Percentiles rank a stretch among this genome's conserved stretches.
Conservation (phyloP, 2,329 filamentous ascomycete species). For the Fusarium pseudoanthophilum region DNA sequence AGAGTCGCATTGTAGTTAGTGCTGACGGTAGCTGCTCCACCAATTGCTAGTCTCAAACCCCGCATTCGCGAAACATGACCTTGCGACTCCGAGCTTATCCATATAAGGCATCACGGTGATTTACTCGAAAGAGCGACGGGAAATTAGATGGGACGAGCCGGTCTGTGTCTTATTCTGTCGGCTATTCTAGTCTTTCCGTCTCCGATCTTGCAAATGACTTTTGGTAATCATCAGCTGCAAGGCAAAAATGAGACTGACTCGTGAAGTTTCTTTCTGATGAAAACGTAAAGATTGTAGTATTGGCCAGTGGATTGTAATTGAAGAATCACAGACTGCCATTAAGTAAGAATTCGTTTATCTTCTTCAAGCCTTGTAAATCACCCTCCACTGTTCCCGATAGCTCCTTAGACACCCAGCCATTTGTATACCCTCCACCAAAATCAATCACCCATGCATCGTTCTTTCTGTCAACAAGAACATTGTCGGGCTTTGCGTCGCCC, state of each 20-base stretch:
- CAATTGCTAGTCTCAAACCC: background rate
- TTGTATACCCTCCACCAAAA: conserved; percentile 5
- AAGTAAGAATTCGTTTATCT: background rate
- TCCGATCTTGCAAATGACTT: background rate
- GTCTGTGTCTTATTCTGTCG: rapidly evolving
- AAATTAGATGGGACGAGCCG: rapidly evolving
- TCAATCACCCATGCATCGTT: background rate
- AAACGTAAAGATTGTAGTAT: too few relatives aligned
- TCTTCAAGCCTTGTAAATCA: background rate
- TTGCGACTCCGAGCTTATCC: background rate
- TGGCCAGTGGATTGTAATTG: too few relatives aligned
- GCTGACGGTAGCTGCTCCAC: rapidly evolving
- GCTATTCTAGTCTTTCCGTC: background rate
- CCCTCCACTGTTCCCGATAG: background rate
- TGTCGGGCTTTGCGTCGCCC: background rate
- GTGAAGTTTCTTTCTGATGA: too few relatives aligned
- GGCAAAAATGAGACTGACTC: too few relatives aligned
- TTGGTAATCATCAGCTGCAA: too few relatives aligned
- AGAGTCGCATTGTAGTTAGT: background rate
- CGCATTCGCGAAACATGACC: background rate
- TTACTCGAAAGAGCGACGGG: background rate
- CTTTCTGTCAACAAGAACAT: background rate
- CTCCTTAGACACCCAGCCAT: background rate
- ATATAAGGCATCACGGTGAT: rapidly evolving
- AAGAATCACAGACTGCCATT: rapidly evolving